Conservation (phyloP, 192 early-diverging fungal species). For the Umbelopsis sp. region DNA sequence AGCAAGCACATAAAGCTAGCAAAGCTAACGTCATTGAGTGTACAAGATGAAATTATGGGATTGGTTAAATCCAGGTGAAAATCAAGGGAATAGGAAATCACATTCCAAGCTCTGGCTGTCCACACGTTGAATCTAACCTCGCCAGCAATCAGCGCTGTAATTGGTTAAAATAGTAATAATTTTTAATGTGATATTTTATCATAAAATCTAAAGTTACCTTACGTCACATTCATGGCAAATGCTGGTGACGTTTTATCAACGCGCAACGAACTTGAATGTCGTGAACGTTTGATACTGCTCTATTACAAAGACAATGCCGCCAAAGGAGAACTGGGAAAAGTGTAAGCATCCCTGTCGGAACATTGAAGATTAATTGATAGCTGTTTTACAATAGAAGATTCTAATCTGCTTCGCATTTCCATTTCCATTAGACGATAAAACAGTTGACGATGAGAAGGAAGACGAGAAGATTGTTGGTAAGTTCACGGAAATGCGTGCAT, state of each 20-base stretch:
- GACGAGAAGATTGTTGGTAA: constrained; percentile 86
- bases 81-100: too few species aligned
- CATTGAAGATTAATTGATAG: not conserved
- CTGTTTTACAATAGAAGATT: not conserved
- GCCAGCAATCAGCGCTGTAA: too few species aligned
- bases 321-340: constrained; percentile 97
- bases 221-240: not conserved
- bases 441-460: constrained; percentile 69
- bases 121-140: too few species aligned
- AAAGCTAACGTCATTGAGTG: too few species aligned
- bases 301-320: constrained; percentile 63
- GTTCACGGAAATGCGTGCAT: not conserved
- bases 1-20: too few species aligned
- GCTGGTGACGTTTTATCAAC: constrained; percentile 16
- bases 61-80: too few species aligned
- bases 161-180: too few species aligned
- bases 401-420: not conserved
- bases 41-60: too few species aligned
- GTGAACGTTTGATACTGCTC: constrained; percentile 6
- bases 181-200: not conserved
- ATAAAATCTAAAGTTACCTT: not conserved
- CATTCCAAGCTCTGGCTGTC: too few species aligned
- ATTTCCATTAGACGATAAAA: constrained; percentile 67
- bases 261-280: constrained; percentile 13
- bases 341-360: constrained; percentile 60